These are phyloP conservation scores for Phlebopus sp. DNA, from an alignment of 1,284 basidiomycete species.

Conservation along the genomic window DNA sequence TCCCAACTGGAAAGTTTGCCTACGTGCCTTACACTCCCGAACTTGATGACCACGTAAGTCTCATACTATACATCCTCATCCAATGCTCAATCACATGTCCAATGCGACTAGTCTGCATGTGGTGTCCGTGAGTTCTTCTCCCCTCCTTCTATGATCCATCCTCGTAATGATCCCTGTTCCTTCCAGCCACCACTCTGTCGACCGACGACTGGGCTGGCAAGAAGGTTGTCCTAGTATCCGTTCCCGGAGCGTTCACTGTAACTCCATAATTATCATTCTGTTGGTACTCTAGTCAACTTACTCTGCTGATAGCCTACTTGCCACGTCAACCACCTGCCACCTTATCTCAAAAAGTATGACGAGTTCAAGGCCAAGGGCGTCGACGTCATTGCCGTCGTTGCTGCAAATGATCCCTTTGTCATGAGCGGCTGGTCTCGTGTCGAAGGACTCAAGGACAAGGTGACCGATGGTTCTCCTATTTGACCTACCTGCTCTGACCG, in stretches of 20 bases:
- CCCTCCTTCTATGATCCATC: not conserved
- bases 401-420: slow-evolving; percentile 77
- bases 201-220: slow-evolving; percentile 79
- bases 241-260: slow-evolving; percentile 80
- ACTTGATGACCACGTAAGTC: slow-evolving; percentile 59
- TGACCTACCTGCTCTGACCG: not conserved
- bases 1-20: slow-evolving; percentile 61
- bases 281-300: not conserved
- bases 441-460: slow-evolving; percentile 70
- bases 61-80: not conserved
- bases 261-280: slow-evolving; percentile 26
- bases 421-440: slow-evolving; percentile 75
- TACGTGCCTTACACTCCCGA: slow-evolving; percentile 66
- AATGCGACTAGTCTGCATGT: slow-evolving; percentile 46
- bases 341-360: slow-evolving; percentile 61
- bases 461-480: slow-evolving; percentile 19
- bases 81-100: not conserved
- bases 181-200: slow-evolving; percentile 46
- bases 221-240: slow-evolving; percentile 77
- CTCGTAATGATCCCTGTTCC: not conserved
- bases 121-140: slow-evolving; percentile 52
- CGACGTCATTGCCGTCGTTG: slow-evolving; percentile 67
- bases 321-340: slow-evolving; percentile 71
- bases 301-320: slow-evolving; percentile 58
- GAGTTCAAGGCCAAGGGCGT: slow-evolving; percentile 74